phyloP scores from a whole-genome alignment of 1,284 basidiomycete genomes.

The Microstroma glucosiphilum region DNA sequence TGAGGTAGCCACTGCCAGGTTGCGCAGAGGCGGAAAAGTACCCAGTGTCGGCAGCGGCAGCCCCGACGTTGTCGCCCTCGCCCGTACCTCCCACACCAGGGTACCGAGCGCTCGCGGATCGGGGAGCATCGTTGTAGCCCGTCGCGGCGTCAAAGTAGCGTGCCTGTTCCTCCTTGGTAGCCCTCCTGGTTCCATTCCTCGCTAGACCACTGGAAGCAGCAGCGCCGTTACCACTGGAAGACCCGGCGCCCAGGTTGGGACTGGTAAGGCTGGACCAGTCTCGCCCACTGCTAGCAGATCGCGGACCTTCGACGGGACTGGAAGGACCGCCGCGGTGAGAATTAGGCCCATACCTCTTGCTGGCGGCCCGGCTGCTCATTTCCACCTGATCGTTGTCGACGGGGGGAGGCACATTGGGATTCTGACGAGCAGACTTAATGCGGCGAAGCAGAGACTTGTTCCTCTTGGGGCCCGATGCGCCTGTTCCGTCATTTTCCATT shows the following conservation, averaged over 20 bases:
- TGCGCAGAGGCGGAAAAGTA: conserved; percentile 3
- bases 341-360: conserved; percentile 18
- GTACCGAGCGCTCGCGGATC: background rate
- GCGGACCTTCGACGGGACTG: conserved; percentile 21
- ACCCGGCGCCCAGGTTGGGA: background rate
- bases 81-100: background rate
- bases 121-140: background rate
- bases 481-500: conserved; percentile 1
- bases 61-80: conserved; percentile 7
- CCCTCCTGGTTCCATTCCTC: conserved; percentile 6
- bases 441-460: conserved; percentile 41
- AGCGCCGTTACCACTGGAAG: background rate
- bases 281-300: no score
- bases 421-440: conserved; percentile 32
- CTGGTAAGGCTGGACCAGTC: conserved; percentile 4
- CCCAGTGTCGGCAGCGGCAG: conserved; percentile 2
- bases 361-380: conserved; percentile 10
- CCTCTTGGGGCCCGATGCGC: conserved; percentile 26
- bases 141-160: background rate
- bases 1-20: background rate
- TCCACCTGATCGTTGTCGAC: conserved; percentile 22
- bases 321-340: conserved; percentile 32
- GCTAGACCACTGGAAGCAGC: background rate
- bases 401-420: conserved; percentile 38
- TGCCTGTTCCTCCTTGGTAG: background rate